A percentile compares a stretch with the other conserved stretches of the same genome.
Conservation (phyloP, 2,329 filamentous ascomycete species). For the Sporothrix humicola region DNA sequence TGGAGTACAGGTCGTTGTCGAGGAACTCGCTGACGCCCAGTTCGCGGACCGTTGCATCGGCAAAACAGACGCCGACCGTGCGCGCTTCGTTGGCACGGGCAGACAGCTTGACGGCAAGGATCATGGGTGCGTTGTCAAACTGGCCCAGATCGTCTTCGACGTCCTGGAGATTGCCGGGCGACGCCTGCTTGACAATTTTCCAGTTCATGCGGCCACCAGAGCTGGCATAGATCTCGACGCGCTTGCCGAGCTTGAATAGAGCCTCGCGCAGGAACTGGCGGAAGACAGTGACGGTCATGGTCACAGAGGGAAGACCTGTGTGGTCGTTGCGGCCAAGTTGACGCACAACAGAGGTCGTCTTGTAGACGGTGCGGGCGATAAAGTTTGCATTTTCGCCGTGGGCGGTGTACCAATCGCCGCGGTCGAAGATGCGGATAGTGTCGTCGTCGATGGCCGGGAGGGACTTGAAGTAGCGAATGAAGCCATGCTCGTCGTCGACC, state of each 20-base stretch:
- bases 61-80: slow-evolving; percentile 93
- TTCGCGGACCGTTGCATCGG: slow-evolving; percentile 93
- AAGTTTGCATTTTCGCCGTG: slow-evolving; percentile 84
- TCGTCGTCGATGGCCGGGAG: slow-evolving; percentile 72
- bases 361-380: slow-evolving; percentile 88
- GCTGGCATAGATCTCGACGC: slow-evolving; percentile 88
- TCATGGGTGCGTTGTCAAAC: slow-evolving; percentile 89
- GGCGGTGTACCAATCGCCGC: slow-evolving; percentile 95
- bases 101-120: slow-evolving; percentile 90
- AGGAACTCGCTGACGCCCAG: slow-evolving; percentile 96
- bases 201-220: slow-evolving; percentile 81
- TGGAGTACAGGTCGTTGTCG: slow-evolving; percentile 98
- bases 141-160: slow-evolving; percentile 91
- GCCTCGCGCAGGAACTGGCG: slow-evolving; percentile 94
- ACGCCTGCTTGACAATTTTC: slow-evolving; percentile 90
- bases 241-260: slow-evolving; percentile 86
- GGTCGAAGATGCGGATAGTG: slow-evolving; percentile 89
- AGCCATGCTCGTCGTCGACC: slow-evolving; percentile 96
- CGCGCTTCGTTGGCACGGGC: slow-evolving; percentile 85
- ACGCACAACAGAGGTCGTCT: slow-evolving; percentile 92
- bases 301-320: slow-evolving; percentile 88
- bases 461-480: slow-evolving; percentile 96
- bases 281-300: slow-evolving; percentile 93
- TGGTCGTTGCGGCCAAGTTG: slow-evolving; percentile 84
- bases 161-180: slow-evolving; percentile 94